These are phyloP conservation scores for Ceratobasidium sp. DNA, from an alignment of 1,284 basidiomycete species.

Conservation along the genomic window DNA sequence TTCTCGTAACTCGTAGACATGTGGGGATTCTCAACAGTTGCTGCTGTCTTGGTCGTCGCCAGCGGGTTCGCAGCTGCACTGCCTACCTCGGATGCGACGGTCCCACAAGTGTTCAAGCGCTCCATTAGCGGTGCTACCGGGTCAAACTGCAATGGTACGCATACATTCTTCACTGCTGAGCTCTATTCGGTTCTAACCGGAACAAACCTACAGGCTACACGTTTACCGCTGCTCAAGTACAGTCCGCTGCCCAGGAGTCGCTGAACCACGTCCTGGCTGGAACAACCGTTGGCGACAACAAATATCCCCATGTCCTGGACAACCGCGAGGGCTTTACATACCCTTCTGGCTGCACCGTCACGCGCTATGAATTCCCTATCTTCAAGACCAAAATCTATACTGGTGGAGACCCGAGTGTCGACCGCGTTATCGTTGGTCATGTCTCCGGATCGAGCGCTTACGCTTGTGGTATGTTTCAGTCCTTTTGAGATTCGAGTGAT, in stretches of 20 bases:
- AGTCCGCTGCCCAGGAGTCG: constrained; percentile 16
- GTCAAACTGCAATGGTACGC: constrained; percentile 24
- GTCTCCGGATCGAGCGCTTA: constrained; percentile 34
- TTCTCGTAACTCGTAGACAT: constrained; percentile 5
- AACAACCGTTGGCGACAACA: constrained; percentile 32
- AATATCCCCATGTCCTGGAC: constrained; percentile 32
- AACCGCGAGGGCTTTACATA: constrained; percentile 38
- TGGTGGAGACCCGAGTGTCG: constrained; percentile 34
- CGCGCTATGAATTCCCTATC: constrained; percentile 33
- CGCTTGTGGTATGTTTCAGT: constrained; percentile 19
- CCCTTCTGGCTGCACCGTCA: constrained; percentile 36
- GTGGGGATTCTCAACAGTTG: constrained; percentile 24
- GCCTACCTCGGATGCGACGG: constrained; percentile 20
- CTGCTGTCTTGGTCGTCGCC: background rate
- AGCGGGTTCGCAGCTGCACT: constrained; percentile 18
- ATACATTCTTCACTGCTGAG: background rate
- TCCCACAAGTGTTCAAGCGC: constrained; percentile 25
- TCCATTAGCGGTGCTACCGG: constrained; percentile 31
- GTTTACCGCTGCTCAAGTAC: constrained; percentile 29
- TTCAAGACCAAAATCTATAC: constrained; percentile 20
- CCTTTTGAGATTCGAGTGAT: background rate
- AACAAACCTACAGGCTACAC: constrained; percentile 4
- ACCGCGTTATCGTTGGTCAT: constrained; percentile 37
- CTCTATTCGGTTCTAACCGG: background rate
- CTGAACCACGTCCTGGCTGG: constrained; percentile 28